Evolutionary conservation across 2,329 filamentous ascomycete genomes (phyloP), one percentile per base, ranked within the genome.

Genomic region (Fonsecaea pedrosoi): DNA sequence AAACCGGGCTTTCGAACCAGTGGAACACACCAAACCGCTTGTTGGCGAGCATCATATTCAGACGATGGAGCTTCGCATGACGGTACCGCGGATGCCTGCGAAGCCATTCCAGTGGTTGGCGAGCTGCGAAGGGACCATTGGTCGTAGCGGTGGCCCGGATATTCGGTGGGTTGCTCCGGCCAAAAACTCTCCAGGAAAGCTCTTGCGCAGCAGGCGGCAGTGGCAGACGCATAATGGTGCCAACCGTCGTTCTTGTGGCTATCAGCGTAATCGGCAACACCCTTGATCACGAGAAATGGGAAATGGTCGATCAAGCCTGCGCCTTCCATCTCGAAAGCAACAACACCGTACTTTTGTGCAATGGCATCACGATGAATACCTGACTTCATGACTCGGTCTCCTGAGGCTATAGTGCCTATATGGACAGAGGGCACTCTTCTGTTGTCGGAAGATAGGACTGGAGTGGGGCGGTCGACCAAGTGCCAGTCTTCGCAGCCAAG

Each of bases 381-480:
- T 12, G 77, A 77, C 53, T 79, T 81, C 66, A 84, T 78, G 1
- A 83, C 78, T 1, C 72, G 74, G 57, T 82, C 76, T 13, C 76
- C 79, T 0, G 79, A 81, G 3, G 74, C 81, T 2, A 82, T 75
- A 0, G 68, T 60, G 0, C 81, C 81, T 35, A 82, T 71, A 55
- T 80, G 77, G 0, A 82, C 64, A 0, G 10, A 65, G 37, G 76
- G 75, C n/a, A 12, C n/a, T 42, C n/a, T 21, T 18, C 67, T 55
- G 45, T 61, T 68, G 1, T 61, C 38, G 34, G 70, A 32, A 34
- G 55, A 18, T 30, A 64, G 37, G 8, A 62, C 54, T 73, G 64
- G 59, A 34, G n/a, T 68, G 59, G 10, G 69, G 64, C 53, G 66
- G 15, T 8, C 8, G 63, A 62, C 9, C 69, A 42, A 9, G 60